Conservation (phyloP, 257 asterid species). For the Lithospermum erythrorhizon region DNA sequence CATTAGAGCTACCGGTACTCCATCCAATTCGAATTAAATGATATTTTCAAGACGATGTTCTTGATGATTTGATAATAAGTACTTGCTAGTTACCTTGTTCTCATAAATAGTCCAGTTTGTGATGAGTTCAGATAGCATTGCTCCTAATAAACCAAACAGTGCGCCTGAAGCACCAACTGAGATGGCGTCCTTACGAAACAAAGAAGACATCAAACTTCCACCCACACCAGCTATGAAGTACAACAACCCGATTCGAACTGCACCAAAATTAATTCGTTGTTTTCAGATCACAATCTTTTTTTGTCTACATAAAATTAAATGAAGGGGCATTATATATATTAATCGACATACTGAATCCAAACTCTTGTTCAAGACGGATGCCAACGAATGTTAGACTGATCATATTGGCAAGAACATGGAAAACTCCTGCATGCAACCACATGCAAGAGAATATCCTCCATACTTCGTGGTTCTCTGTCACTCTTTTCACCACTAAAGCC, state of each 20-base stretch:
- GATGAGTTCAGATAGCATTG: constrained; percentile 79
- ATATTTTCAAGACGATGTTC: too few relatives aligned
- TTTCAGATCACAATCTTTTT: not conserved
- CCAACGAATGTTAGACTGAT: constrained; percentile 33
- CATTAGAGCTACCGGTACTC: too few relatives aligned
- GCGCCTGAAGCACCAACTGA: constrained; percentile 94
- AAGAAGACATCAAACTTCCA: constrained; percentile 59
- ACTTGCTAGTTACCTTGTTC: constrained; percentile 65
- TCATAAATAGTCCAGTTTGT: constrained; percentile 79
- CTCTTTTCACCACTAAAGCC: constrained; percentile 22
- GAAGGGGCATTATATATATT: constrained; percentile 22
- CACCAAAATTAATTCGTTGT: not conserved
- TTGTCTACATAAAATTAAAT: not conserved
- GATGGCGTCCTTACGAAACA: constrained; percentile 54
- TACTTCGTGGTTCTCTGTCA: constrained; percentile 16
- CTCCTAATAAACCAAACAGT: constrained; percentile 77
- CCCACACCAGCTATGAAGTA: constrained; percentile 69
- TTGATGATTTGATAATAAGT: too few relatives aligned
- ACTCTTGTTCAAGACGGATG: constrained; percentile 38
- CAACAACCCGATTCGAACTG: constrained; percentile 56
- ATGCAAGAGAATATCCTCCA: constrained; percentile 33
- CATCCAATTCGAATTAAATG: too few relatives aligned
- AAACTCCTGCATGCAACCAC: constrained; percentile 41
- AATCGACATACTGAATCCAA: constrained; percentile 51
- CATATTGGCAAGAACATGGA: constrained; percentile 42